Conservation (phyloP, 352 stramenopile genomes). For the Globisporangium sylvaticum region DNA sequence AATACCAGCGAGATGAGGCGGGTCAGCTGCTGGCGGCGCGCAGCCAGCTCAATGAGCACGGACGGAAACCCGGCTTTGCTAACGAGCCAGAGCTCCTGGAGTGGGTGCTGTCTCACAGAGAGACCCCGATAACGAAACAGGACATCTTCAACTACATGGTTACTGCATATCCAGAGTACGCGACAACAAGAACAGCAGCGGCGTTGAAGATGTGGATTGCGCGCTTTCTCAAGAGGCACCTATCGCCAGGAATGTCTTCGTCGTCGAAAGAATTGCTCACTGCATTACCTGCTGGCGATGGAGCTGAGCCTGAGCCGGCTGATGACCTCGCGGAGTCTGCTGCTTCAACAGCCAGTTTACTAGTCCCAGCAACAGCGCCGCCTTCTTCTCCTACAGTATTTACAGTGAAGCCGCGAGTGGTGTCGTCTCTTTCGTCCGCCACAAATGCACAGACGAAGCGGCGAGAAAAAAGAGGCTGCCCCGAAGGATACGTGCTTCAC, state of each 20-base stretch:
- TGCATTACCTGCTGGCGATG: slow-evolving; percentile 5
- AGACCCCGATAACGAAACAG: slow-evolving; percentile 48
- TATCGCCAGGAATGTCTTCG: slow-evolving; percentile 16
- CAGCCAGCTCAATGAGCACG: not conserved
- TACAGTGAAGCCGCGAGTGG: not conserved
- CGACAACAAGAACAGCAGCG: slow-evolving; percentile 41
- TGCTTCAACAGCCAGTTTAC: not conserved
- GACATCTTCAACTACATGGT: slow-evolving; percentile 61
- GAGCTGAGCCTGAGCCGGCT: slow-evolving; percentile 12
- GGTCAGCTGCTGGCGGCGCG: slow-evolving; percentile 20
- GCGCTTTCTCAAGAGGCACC: slow-evolving; percentile 63
- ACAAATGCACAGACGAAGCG: slow-evolving; percentile 17
- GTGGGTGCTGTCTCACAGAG: slow-evolving; percentile 44
- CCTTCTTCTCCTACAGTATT: not conserved
- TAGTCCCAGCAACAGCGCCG: not conserved
- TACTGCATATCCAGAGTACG: slow-evolving; percentile 51
- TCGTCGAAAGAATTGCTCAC: slow-evolving; percentile 3
- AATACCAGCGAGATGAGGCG: slow-evolving; percentile 28
- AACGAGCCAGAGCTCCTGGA: slow-evolving; percentile 44
- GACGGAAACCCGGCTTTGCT: slow-evolving; percentile 19
- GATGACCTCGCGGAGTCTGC: not conserved
- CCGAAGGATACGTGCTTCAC: slow-evolving; percentile 62
- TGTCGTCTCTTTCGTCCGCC: not conserved
- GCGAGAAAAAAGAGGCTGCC: slow-evolving; percentile 40
- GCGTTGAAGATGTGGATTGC: slow-evolving; percentile 62